Conservation (phyloP, 345 rosid genomes). For the Salix viminalis region DNA sequence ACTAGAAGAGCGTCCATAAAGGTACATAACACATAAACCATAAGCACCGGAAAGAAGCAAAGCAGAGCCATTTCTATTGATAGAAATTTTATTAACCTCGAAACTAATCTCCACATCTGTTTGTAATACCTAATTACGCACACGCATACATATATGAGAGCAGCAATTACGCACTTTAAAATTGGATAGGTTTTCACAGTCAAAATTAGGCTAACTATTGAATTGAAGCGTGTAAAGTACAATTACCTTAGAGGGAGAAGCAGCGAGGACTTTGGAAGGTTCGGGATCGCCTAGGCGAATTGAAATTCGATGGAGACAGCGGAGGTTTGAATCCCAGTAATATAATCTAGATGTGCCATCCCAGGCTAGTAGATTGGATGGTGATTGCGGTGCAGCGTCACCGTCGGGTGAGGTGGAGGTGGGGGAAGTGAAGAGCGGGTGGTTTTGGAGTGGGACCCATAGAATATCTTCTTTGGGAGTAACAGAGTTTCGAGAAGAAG, state of each 20-base stretch:
- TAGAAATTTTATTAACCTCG: constrained; percentile 61
- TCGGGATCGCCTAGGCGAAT: constrained; percentile 86
- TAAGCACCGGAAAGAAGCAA: constrained; percentile 59
- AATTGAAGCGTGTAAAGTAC: not conserved
- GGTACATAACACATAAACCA: constrained; percentile 65
- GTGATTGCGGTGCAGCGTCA: constrained; percentile 16
- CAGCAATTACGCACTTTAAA: not conserved
- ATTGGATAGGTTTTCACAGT: not conserved
- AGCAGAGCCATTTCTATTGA: constrained; percentile 79
- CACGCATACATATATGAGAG: not conserved
- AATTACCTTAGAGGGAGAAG: constrained; percentile 69
- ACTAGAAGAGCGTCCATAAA: constrained; percentile 63
- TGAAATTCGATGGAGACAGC: constrained; percentile 70
- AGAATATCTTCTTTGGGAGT: constrained; percentile 50
- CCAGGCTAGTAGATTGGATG: constrained; percentile 69
- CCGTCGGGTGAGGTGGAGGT: constrained; percentile 16
- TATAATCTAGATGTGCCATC: constrained; percentile 79
- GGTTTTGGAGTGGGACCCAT: constrained; percentile 74
- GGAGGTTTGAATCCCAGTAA: constrained; percentile 59
- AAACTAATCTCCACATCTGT: constrained; percentile 51
- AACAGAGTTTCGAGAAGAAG: constrained; percentile 34
- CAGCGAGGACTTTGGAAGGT: constrained; percentile 68
- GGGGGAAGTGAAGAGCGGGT: constrained; percentile 55
- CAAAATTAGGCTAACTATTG: not conserved
- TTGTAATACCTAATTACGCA: constrained; percentile 53